phyloP scores from a whole-genome alignment of 345 rosid genomes.

The Microthlaspi erraticum region DNA sequence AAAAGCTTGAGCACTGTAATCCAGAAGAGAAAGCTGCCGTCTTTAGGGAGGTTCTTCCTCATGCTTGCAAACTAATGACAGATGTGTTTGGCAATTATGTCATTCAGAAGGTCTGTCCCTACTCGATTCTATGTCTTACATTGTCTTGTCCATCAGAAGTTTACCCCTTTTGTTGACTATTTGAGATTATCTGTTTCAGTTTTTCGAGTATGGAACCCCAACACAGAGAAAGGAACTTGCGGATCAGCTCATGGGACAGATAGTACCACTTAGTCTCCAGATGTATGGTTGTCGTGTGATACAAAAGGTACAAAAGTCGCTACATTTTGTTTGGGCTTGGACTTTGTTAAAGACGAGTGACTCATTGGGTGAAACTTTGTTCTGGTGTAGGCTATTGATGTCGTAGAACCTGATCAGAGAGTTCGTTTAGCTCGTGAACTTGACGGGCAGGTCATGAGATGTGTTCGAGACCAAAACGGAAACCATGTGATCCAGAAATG shows the following conservation, averaged over 20 bases:
- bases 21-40: slow-evolving; percentile 64
- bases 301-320: slow-evolving; percentile 57
- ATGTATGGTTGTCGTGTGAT: slow-evolving; percentile 84
- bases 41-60: slow-evolving; percentile 70
- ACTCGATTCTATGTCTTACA: neutral
- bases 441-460: slow-evolving; percentile 80
- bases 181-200: slow-evolving; percentile 45
- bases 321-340: slow-evolving; percentile 3
- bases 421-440: slow-evolving; percentile 65
- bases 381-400: slow-evolving; percentile 69
- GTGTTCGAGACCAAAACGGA: slow-evolving; percentile 87
- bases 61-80: slow-evolving; percentile 66
- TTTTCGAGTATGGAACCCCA: slow-evolving; percentile 66
- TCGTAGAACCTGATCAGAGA: slow-evolving; percentile 72
- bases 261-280: slow-evolving; percentile 66
- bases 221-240: slow-evolving; percentile 70
- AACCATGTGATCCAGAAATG: slow-evolving; percentile 90
- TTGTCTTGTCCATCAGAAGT: neutral
- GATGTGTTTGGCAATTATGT: slow-evolving; percentile 85
- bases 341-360: neutral
- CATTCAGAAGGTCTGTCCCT: slow-evolving; percentile 63
- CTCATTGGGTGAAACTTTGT: slow-evolving; percentile 26
- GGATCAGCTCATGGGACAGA: slow-evolving; percentile 62
- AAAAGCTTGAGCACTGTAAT: slow-evolving; percentile 66
- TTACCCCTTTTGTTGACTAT: slow-evolving; percentile 19